These are phyloP conservation scores for Beauveria caledonica DNA, from an alignment of 2,329 filamentous ascomycete species.

Conservation along the genomic window DNA sequence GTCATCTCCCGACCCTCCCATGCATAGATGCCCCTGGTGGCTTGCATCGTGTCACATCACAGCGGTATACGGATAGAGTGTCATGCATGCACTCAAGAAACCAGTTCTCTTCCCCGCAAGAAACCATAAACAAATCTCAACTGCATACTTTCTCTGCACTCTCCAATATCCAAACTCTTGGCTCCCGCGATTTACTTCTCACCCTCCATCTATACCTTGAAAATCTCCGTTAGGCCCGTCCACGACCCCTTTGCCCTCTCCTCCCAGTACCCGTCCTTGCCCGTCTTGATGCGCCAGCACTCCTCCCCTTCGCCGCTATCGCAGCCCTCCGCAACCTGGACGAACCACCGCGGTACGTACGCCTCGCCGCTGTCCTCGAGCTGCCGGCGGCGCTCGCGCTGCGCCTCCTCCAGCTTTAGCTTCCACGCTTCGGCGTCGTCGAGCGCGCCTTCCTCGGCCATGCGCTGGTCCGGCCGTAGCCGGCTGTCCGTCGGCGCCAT, in stretches of 20 bases:
- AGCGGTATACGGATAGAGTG: neutral
- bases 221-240: conserved; percentile 48
- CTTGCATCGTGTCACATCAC: neutral
- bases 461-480: conserved; percentile 78
- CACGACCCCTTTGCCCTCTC: conserved; percentile 63
- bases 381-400: conserved; percentile 64
- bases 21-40: neutral
- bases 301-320: conserved; percentile 50
- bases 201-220: conserved; percentile 21
- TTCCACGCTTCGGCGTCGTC: conserved; percentile 82
- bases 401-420: conserved; percentile 73
- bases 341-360: conserved; percentile 79
- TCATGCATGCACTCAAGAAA: neutral
- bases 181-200: neutral
- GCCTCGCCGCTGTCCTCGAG: conserved; percentile 67
- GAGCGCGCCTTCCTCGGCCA: conserved; percentile 71
- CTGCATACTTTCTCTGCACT: neutral
- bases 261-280: conserved; percentile 92
- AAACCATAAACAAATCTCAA: neutral
- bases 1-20: no score
- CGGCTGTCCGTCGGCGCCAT: conserved; percentile 77
- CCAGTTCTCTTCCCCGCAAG: neutral
- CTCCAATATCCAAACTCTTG: neutral
- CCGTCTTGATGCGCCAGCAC: conserved; percentile 67
- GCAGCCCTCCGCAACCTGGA: conserved; percentile 51